Evolutionary conservation across 2,329 filamentous ascomycete genomes (phyloP), one percentile per base, ranked within the genome.

Genomic region (Colletotrichum navitas): DNA sequence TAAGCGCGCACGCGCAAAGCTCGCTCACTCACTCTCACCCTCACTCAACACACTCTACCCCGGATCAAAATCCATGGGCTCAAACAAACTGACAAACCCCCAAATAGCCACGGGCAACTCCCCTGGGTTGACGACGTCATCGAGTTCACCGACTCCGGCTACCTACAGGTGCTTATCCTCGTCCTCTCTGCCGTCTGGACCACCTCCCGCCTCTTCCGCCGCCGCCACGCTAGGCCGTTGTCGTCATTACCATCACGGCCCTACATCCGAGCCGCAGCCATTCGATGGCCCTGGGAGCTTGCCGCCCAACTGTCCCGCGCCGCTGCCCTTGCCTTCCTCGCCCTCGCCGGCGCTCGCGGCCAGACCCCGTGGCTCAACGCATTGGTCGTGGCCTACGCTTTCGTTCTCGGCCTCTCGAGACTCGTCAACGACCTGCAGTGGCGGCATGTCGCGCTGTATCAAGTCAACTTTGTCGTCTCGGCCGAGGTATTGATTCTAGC

Each of bases 381-480:
- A 14, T 68, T 78, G 39, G 76, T 79, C 8, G 73, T 83, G 29
- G 78, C 77, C 59, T 86, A 86, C 74, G 79, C 81, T 49, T 83
- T 86, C 58, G 29, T 81, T 47, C 76, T 87, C 5, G 85, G 85
- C 32, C 76, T 87, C 29, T 60, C 82, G 34, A 82, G 85, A 16
- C 80, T 86, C 52, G 71, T 80, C 66, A 79, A 81, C 69, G 78
- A 84, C 68, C 71, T 82, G 64, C 78, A 80, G 73, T 87, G 85
- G 84, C 83, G 84, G 26, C 84, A 83, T 75, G 77, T 82, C 61
- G 81, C 82, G 18, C 78, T 88, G 55, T 83, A 86, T 68, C 85
- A 88, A 75, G 79, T 85, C 77, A 88, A 87, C 76, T 81, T 84
- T 69, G 79, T 84, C 51, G 78, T 84, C 58, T 76, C 77, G n/a